These are phyloP conservation scores for Mucor mucedo DNA, from an alignment of 371 early-diverging fungal species.

Conservation along the genomic window DNA sequence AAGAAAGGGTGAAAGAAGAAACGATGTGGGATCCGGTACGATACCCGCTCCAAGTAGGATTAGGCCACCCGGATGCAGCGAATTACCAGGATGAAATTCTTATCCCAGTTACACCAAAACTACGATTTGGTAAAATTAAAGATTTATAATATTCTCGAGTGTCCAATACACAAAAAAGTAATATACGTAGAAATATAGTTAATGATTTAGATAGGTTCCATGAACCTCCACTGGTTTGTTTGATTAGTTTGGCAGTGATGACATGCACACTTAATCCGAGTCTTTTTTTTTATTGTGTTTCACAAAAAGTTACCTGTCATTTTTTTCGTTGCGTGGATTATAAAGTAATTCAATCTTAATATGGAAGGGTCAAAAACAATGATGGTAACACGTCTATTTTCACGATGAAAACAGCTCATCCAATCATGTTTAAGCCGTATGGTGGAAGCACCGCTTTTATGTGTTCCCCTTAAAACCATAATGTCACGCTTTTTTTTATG, in stretches of 20 bases:
- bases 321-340: neutral
- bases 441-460: neutral
- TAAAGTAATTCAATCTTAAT: slow-evolving; percentile 5
- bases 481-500: neutral
- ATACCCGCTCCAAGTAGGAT: neutral
- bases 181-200: neutral
- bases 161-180: neutral
- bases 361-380: neutral
- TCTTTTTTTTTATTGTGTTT: neutral
- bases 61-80: neutral
- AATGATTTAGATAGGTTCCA: neutral
- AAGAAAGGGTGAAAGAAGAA: neutral
- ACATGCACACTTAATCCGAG: neutral
- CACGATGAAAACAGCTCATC: neutral
- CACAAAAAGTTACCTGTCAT: slow-evolving; percentile 9
- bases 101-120: neutral
- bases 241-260: neutral
- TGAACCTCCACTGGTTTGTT: neutral
- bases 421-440: neutral
- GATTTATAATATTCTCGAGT: slow-evolving; percentile 1
- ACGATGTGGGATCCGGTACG: neutral
- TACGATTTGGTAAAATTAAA: neutral
- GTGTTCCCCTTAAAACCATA: too few species aligned
- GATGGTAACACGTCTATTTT: neutral
- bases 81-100: neutral